Conservation (phyloP, 306 rosid genomes). For the Citrullus mucosospermus region DNA sequence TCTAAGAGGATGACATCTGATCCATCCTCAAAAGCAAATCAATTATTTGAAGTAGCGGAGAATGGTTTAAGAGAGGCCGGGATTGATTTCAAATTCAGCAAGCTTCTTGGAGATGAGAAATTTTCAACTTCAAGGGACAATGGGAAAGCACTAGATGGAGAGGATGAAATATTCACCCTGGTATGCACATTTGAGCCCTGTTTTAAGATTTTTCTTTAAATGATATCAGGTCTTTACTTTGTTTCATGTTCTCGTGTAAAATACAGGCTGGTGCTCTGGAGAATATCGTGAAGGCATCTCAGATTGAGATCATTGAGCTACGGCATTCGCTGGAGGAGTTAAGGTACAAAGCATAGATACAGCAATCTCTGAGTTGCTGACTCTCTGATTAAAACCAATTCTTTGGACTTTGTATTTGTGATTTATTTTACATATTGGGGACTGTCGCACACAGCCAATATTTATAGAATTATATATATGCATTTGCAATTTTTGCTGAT, state of each 20-base stretch:
- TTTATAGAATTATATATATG: conserved; percentile 6
- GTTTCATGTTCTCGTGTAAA: background rate
- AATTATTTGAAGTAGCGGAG: conserved; percentile 74
- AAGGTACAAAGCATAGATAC: conserved; percentile 31
- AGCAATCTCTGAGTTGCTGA: background rate
- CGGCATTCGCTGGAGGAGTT: conserved; percentile 61
- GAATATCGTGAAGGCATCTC: conserved; percentile 85
- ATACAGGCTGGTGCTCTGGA: conserved; percentile 90
- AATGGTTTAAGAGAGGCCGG: conserved; percentile 85
- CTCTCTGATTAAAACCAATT: background rate
- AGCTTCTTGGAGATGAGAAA: conserved; percentile 44
- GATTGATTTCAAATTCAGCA: conserved; percentile 76
- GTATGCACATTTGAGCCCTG: conserved; percentile 27
- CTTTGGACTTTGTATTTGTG: background rate
- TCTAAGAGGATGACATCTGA: conserved; percentile 47
- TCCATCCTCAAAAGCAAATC: conserved; percentile 42
- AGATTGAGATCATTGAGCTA: conserved; percentile 85
- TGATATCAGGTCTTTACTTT: background rate
- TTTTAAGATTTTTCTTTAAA: background rate
- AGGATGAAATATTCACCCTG: conserved; percentile 66
- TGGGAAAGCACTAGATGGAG: conserved; percentile 24
- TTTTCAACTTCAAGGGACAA: conserved; percentile 27
- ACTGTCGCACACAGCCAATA: background rate
- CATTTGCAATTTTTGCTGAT: conserved; percentile 9
- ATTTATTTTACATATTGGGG: background rate